Conservation (phyloP, 352 stramenopile genomes). For the Phytophthora boehmeriae region DNA sequence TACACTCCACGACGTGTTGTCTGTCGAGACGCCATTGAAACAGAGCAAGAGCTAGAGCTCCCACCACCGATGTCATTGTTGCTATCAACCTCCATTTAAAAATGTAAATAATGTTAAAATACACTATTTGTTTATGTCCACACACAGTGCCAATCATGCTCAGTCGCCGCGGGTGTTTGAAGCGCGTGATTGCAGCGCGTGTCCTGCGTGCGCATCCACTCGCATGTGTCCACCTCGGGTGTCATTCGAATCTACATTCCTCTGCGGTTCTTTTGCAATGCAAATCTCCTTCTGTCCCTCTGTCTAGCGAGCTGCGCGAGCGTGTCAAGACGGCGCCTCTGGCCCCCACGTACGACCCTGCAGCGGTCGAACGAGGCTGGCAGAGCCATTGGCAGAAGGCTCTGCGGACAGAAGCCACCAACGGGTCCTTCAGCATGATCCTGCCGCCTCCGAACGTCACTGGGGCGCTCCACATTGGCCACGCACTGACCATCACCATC, state of each 20-base stretch:
- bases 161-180: slow-evolving; percentile 8
- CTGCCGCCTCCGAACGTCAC: slow-evolving; percentile 98
- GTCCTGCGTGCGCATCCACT: slow-evolving; percentile 5
- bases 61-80: slow-evolving; percentile 51
- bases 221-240: background rate
- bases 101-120: no score
- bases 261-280: slow-evolving; percentile 6
- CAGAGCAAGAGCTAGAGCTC: slow-evolving; percentile 25
- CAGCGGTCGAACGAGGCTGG: slow-evolving; percentile 70
- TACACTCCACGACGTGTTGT: slow-evolving; percentile 63
- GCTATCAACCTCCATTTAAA: no score
- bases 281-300: slow-evolving; percentile 20
- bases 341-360: slow-evolving; percentile 65
- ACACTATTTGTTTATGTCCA: no score
- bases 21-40: slow-evolving; percentile 22
- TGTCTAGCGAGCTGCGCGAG: slow-evolving; percentile 52
- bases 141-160: slow-evolving; percentile 18
- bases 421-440: slow-evolving; percentile 72
- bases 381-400: slow-evolving; percentile 72
- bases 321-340: slow-evolving; percentile 63
- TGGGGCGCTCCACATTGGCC: slow-evolving; percentile 96
- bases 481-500: slow-evolving; percentile 97
- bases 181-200: slow-evolving; percentile 7
- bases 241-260: slow-evolving; percentile 4
- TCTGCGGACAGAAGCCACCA: slow-evolving; percentile 31